Conservation (phyloP, 441 rosid genomes). For the Macaranga tanarius region DNA sequence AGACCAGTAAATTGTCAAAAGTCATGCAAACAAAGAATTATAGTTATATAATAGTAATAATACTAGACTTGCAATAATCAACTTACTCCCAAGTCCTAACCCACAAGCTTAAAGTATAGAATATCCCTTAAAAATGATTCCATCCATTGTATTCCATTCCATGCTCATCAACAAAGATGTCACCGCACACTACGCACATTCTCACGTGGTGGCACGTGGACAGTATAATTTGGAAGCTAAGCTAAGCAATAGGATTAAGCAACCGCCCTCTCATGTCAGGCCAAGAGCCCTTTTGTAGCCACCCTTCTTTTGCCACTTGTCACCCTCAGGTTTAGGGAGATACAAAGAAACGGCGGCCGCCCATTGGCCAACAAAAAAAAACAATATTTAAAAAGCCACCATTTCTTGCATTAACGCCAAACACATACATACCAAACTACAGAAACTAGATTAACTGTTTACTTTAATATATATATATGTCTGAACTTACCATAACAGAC, state of each 20-base stretch:
- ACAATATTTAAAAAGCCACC: slow-evolving; percentile 1
- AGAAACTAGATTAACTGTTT: background rate
- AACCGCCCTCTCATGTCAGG: slow-evolving; percentile 16
- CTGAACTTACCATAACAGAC: background rate
- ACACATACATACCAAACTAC: slow-evolving; percentile 19
- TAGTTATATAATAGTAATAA: no score
- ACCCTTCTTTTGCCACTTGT: slow-evolving; percentile 34
- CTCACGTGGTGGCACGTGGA: slow-evolving; percentile 29
- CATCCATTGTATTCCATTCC: slow-evolving; percentile 10
- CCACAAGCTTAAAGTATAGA: background rate
- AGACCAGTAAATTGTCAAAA: no score
- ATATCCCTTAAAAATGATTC: slow-evolving; percentile 14
- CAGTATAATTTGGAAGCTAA: slow-evolving; percentile 14
- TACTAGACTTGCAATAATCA: background rate
- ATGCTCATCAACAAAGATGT: background rate
- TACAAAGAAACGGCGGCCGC: slow-evolving; percentile 40
- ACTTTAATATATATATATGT: background rate
- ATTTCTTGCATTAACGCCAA: slow-evolving; percentile 29
- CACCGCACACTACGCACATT: slow-evolving; percentile 18
- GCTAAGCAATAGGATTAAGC: slow-evolving; percentile 12
- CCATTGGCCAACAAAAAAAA: slow-evolving; percentile 26
- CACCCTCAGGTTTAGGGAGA: background rate
- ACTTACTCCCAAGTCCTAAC: background rate
- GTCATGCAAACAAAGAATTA: no score
- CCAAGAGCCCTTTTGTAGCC: slow-evolving; percentile 13